These are phyloP conservation scores for Trifolium pratense DNA, from an alignment of 306 rosid species.

Conservation along the genomic window DNA sequence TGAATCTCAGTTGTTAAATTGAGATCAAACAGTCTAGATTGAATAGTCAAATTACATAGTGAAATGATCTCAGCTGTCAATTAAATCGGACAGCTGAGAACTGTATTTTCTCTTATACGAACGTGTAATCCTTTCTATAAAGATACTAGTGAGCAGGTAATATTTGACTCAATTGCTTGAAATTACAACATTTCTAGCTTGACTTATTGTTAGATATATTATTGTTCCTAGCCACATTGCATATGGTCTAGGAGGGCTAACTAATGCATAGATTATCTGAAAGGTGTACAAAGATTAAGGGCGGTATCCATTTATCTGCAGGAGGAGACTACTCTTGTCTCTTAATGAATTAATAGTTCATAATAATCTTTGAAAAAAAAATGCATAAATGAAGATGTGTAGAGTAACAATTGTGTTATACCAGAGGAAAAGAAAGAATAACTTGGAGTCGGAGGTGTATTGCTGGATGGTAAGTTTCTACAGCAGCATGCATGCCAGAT, in stretches of 20 bases:
- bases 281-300: conserved; percentile 63
- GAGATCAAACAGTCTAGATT: too few relatives aligned
- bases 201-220: conserved; percentile 30
- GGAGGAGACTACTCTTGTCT: conserved; percentile 33
- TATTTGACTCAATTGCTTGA: conserved; percentile 19
- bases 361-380: conserved; percentile 43
- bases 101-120: too few relatives aligned
- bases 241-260: conserved; percentile 61
- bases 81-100: too few relatives aligned
- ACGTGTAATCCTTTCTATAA: too few relatives aligned
- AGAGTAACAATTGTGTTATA: conserved; percentile 61
- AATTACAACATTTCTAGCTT: not conserved
- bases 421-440: conserved; percentile 62
- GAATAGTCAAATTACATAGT: too few relatives aligned
- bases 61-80: too few relatives aligned
- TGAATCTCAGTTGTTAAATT: too few relatives aligned
- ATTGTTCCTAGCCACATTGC: conserved; percentile 52
- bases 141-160: conserved; percentile 78
- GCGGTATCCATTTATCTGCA: conserved; percentile 26
- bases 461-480: conserved; percentile 58
- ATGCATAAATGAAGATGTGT: conserved; percentile 53
- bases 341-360: conserved; percentile 45
- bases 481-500: conserved; percentile 53
- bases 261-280: conserved; percentile 52
- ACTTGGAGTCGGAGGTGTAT: conserved; percentile 54